Percentiles rank a stretch among this genome's conserved stretches.
Conservation (phyloP, 257 asterid genomes). For the Solanum sejunctum region DNA sequence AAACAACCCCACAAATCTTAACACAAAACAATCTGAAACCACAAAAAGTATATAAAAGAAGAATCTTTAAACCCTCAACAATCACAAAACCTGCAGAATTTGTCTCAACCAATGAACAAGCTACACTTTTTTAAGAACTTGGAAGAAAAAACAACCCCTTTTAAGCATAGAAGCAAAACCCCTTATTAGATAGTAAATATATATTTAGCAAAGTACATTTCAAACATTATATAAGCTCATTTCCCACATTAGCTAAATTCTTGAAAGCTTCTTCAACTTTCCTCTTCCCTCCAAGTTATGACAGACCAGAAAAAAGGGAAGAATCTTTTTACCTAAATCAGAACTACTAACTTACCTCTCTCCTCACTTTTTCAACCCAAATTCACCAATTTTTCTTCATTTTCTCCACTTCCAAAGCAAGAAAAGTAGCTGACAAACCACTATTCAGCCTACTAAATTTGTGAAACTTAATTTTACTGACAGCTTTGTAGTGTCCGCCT, state of each 20-base stretch:
- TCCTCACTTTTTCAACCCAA: neutral
- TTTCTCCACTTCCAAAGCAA: neutral
- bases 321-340: slow-evolving; percentile 43
- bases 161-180: neutral
- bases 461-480: neutral
- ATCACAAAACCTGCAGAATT: neutral
- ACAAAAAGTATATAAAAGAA: neutral
- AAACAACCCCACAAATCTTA: neutral
- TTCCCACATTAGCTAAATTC: slow-evolving; percentile 11
- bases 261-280: slow-evolving; percentile 1
- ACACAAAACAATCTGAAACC: neutral
- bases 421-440: neutral
- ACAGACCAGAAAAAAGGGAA: slow-evolving; percentile 6
- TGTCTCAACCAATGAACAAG: neutral
- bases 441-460: neutral
- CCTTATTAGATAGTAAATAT: neutral
- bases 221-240: neutral
- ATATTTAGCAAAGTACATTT: neutral
- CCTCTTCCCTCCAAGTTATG: slow-evolving; percentile 15
- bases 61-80: neutral
- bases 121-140: neutral
- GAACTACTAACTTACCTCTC: slow-evolving; percentile 19
- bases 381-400: neutral
- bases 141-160: neutral
- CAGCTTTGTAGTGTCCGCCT: slow-evolving; percentile 32